A percentile compares a stretch with the other conserved stretches of the same genome.
phyloP scores from a whole-genome alignment of 306 rosid species.

The Sindora glabra region DNA sequence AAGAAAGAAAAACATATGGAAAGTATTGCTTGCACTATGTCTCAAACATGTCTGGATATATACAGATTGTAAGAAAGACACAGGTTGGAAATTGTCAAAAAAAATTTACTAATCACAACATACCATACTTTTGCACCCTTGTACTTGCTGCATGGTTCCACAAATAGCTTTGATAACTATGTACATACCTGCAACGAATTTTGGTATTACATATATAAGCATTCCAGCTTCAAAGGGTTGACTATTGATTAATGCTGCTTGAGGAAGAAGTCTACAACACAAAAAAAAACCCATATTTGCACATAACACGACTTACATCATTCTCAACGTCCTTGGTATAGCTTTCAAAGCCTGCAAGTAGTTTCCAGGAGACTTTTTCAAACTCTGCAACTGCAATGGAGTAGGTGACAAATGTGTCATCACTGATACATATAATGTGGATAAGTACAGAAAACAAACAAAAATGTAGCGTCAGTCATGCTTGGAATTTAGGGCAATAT shows the following conservation, averaged over 20 bases:
- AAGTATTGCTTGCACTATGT: not conserved
- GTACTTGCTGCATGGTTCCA: slow-evolving; percentile 93
- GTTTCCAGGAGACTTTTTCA: slow-evolving; percentile 79
- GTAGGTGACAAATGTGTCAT: not conserved
- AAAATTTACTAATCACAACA: slow-evolving; percentile 20
- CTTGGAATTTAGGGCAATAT: not conserved
- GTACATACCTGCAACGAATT: slow-evolving; percentile 93
- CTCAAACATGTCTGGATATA: not conserved
- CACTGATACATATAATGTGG: not conserved
- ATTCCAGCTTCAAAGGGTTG: slow-evolving; percentile 2
- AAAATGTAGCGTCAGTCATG: not conserved
- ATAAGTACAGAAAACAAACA: slow-evolving; percentile 3
- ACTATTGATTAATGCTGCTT: no score
- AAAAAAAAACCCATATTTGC: no score
- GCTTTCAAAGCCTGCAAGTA: slow-evolving; percentile 78
- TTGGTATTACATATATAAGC: not conserved
- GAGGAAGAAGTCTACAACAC: no score
- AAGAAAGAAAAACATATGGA: not conserved
- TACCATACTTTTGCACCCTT: slow-evolving; percentile 88
- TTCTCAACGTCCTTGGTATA: slow-evolving; percentile 90
- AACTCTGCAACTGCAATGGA: slow-evolving; percentile 65
- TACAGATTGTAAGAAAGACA: not conserved
- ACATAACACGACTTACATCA: slow-evolving; percentile 68
- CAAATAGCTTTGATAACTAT: slow-evolving; percentile 94
- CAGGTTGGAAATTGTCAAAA: not conserved